Evolutionary conservation across 2,329 filamentous ascomycete species (phyloP).

Genomic region (Grosmannia penicillata): DNA sequence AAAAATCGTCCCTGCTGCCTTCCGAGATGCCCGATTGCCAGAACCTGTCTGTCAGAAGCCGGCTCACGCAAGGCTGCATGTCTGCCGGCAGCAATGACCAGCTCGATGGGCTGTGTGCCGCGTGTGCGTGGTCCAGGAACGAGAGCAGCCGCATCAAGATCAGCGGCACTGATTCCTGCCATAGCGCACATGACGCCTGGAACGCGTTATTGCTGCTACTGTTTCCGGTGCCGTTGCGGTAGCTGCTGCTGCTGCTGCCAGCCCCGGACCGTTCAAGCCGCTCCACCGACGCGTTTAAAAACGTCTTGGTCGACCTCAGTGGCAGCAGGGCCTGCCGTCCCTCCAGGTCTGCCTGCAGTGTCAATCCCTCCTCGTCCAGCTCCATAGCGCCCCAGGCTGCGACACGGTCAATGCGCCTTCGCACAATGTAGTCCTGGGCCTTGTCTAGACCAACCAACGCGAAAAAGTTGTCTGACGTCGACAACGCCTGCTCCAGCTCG

Average conservation of each 20-base stretch:
- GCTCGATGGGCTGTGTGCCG: slow-evolving; percentile 73
- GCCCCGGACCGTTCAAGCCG: slow-evolving; percentile 61
- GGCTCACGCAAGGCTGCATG: slow-evolving; percentile 60
- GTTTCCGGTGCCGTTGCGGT: too few species aligned
- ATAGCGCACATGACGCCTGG: slow-evolving; percentile 63
- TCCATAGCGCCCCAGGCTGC: slow-evolving; percentile 69
- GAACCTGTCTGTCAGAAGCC: slow-evolving; percentile 85
- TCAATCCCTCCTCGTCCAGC: slow-evolving; percentile 65
- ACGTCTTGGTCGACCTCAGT: slow-evolving; percentile 74
- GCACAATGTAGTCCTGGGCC: slow-evolving; percentile 65
- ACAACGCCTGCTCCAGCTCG: slow-evolving; percentile 52
- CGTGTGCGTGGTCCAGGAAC: slow-evolving; percentile 78
- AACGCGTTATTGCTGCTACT: too few species aligned
- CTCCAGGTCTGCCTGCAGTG: slow-evolving; percentile 65
- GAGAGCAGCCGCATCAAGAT: slow-evolving; percentile 80
- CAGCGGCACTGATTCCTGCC: slow-evolving; percentile 66
- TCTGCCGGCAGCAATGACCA: slow-evolving; percentile 67
- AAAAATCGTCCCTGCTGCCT: slow-evolving; percentile 93
- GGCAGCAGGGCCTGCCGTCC: slow-evolving; percentile 64
- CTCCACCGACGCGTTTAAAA: slow-evolving; percentile 86
- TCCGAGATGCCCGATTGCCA: slow-evolving; percentile 97
- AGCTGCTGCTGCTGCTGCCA: too few species aligned
- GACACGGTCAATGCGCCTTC: slow-evolving; percentile 52
- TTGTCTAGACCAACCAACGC: slow-evolving; percentile 64
- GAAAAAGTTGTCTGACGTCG: slow-evolving; percentile 66